Evolutionary conservation across 495 filamentous ascomycete genomes (phyloP).

Genomic region (Podospora pseudocomata): DNA sequence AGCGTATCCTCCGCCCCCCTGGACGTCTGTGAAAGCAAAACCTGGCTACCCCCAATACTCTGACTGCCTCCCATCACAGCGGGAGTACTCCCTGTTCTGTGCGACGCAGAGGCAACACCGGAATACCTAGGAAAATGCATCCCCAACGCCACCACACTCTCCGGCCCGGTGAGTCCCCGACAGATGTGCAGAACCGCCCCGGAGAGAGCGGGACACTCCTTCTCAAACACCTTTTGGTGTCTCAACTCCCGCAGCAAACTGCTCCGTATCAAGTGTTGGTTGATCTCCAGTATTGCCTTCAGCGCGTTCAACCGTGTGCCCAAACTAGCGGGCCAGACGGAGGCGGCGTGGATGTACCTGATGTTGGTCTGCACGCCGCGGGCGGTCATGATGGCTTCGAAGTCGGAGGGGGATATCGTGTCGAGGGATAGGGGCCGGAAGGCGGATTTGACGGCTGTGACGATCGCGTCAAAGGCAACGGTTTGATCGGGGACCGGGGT

Average conservation of each 20-base stretch:
- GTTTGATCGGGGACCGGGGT: neutral
- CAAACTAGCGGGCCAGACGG: slow-evolving; percentile 2
- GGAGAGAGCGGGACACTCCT: neutral
- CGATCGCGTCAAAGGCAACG: neutral
- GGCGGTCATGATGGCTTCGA: neutral
- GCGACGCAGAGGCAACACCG: neutral
- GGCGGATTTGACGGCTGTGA: neutral
- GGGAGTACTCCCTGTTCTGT: neutral
- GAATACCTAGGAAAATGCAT: slow-evolving; percentile 4
- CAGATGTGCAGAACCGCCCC: neutral
- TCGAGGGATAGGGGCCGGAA: neutral
- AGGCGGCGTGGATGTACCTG: slow-evolving; percentile 2
- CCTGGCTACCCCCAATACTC: neutral
- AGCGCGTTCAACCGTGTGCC: slow-evolving; percentile 3
- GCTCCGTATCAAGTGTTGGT: neutral
- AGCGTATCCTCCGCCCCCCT: neutral
- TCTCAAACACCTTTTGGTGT: neutral
- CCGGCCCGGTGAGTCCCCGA: neutral
- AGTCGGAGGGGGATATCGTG: neutral
- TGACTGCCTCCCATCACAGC: neutral
- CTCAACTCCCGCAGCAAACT: neutral
- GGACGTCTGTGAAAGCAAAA: neutral
- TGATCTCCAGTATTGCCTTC: slow-evolving; percentile 2
- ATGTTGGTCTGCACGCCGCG: slow-evolving; percentile 2
- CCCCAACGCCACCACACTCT: slow-evolving; percentile 4